phyloP scores from a whole-genome alignment of 805 yeast genomes.

The Saccharomycopsis sp. region DNA sequence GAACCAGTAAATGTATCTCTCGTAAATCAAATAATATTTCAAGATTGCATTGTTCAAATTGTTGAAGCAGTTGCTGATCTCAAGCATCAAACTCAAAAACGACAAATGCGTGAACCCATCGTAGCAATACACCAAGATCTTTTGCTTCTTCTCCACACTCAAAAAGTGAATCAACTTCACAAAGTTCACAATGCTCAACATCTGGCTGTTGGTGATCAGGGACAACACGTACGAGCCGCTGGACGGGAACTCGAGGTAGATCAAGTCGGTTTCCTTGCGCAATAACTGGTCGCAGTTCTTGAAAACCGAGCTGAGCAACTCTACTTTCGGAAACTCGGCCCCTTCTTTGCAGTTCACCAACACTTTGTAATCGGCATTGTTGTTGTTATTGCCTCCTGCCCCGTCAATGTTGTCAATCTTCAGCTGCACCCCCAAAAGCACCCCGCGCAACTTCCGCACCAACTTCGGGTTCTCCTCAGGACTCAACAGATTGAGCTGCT shows the following conservation, averaged over 20 bases:
- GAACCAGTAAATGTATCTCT: constrained; percentile 81
- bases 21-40: constrained; percentile 51
- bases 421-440: constrained; percentile 10
- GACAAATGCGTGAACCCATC: constrained; percentile 94
- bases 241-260: constrained; percentile 49
- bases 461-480: neutral
- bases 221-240: constrained; percentile 79
- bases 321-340: constrained; percentile 18
- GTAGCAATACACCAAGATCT: constrained; percentile 59
- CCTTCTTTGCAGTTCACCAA: constrained; percentile 21
- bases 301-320: constrained; percentile 13
- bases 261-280: constrained; percentile 14
- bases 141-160: constrained; percentile 27
- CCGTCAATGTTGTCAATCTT: constrained; percentile 16
- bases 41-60: constrained; percentile 55
- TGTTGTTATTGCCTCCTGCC: constrained; percentile 6
- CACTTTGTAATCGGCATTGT: constrained; percentile 13
- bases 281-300: constrained; percentile 11
- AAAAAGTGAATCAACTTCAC: constrained; percentile 57
- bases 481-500: constrained; percentile 1
- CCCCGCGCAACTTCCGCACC: constrained; percentile 8
- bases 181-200: constrained; percentile 55
- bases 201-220: constrained; percentile 52
- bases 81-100: constrained; percentile 56
- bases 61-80: constrained; percentile 56